Evolutionary conservation across 805 yeast species (phyloP).

Genomic region (Maudiozyma serrabonitensis): DNA sequence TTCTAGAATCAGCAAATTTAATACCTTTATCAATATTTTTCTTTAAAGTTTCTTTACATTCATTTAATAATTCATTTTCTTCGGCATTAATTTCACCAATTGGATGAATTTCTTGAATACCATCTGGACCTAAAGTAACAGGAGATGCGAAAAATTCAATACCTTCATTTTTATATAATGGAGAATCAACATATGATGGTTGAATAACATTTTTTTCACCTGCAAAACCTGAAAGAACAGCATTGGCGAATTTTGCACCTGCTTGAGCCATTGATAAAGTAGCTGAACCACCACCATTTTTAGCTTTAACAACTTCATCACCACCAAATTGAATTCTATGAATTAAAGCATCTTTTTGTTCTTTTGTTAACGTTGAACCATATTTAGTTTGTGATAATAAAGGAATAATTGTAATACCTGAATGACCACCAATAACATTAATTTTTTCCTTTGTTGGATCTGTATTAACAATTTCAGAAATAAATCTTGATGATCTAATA

Average conservation of each 20-base stretch:
- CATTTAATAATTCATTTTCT: slow-evolving; percentile 76
- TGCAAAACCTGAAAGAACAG: slow-evolving; percentile 53
- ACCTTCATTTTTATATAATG: slow-evolving; percentile 78
- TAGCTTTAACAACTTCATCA: slow-evolving; percentile 90
- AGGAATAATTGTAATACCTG: slow-evolving; percentile 94
- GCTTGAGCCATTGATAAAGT: slow-evolving; percentile 92
- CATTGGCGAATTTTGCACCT: slow-evolving; percentile 65
- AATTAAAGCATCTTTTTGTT: slow-evolving; percentile 55
- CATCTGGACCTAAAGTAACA: slow-evolving; percentile 87
- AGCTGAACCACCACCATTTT: slow-evolving; percentile 90
- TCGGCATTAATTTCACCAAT: slow-evolving; percentile 63
- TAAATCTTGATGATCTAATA: slow-evolving; percentile 81
- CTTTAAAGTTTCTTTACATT: slow-evolving; percentile 81
- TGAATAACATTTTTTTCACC: slow-evolving; percentile 58
- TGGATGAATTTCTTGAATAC: slow-evolving; percentile 73
- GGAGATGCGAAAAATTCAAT: slow-evolving; percentile 93
- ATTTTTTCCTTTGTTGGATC: slow-evolving; percentile 70
- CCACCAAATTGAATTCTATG: slow-evolving; percentile 94
- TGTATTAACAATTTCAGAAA: slow-evolving; percentile 42
- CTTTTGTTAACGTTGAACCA: slow-evolving; percentile 44
- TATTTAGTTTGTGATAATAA: slow-evolving; percentile 77
- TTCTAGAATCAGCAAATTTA: slow-evolving; percentile 47
- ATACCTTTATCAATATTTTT: slow-evolving; percentile 92
- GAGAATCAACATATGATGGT: slow-evolving; percentile 69
- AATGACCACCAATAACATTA: slow-evolving; percentile 94